Evolutionary conservation across 805 yeast species (phyloP).

Genomic region (Candida khao-thaluensis): DNA sequence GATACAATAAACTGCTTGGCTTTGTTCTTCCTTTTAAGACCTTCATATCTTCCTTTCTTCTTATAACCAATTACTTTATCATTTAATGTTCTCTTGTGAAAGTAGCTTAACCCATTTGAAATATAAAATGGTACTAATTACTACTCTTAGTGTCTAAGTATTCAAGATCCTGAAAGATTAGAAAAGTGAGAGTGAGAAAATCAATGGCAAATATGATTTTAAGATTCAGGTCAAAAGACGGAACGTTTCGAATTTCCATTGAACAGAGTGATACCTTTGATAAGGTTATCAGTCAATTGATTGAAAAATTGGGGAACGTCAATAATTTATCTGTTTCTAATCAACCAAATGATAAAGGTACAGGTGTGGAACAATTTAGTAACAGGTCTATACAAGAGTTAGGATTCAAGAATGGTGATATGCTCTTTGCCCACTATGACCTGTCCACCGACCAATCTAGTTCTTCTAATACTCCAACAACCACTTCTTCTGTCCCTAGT

Average conservation of each 20-base stretch:
- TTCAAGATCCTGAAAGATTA: too few relatives aligned
- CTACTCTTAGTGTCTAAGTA: too few relatives aligned
- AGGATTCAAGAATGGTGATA: constrained; percentile 58
- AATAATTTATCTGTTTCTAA: constrained; percentile 40
- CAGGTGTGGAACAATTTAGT: constrained; percentile 34
- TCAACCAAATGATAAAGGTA: constrained; percentile 46
- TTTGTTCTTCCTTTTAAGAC: too few relatives aligned
- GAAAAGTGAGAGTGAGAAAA: constrained; percentile 4
- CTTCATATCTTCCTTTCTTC: too few relatives aligned
- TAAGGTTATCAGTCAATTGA: constrained; percentile 42
- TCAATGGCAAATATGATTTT: constrained; percentile 32
- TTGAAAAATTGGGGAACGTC: constrained; percentile 21
- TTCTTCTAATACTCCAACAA: too few relatives aligned
- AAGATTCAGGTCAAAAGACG: constrained; percentile 82
- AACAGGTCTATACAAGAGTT: constrained; percentile 41
- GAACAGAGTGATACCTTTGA: constrained; percentile 46
- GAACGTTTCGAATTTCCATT: constrained; percentile 68
- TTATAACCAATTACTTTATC: too few relatives aligned
- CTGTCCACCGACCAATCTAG: constrained; percentile 14
- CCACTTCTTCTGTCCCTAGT: too few relatives aligned
- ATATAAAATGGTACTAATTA: too few relatives aligned
- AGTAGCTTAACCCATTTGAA: too few relatives aligned
- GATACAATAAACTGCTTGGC: too few relatives aligned
- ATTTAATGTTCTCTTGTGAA: too few relatives aligned
- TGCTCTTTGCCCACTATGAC: constrained; percentile 46